Evolutionary conservation across 1,284 basidiomycete species (phyloP), one percentile per base, ranked within the genome.

Genomic region (Sparassis latifolia): DNA sequence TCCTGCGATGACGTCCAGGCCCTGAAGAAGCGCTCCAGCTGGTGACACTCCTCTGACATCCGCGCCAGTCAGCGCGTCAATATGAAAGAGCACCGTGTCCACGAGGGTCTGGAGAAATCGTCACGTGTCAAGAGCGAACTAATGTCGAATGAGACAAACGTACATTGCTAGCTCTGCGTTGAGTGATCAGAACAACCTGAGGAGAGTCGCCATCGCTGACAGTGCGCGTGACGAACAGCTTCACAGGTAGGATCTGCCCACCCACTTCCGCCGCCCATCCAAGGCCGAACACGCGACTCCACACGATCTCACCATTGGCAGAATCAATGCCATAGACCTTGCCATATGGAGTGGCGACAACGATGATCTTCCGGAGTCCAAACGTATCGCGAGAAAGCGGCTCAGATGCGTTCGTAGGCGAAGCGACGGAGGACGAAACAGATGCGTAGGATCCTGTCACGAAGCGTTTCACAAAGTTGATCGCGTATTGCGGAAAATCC

Each of bases 311-410:
- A 1, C 93, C 91, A 47, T 76, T 88, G 27, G 80, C 79, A 3
- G 86, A 87, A 62, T 97, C 92, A 45, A 97, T 69, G 0, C 85
- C 94, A 61, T 86, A 92, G 0, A 95, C 60, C 63, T 92, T 92
- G 20, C 92, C 92, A 33, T 78, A 73, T 2, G 70, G 58, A 1
- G 89, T 92, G 0, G 84, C 87, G 2, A 76, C 77, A 2, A 97
- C 78, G 45, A 95, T 77, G 39, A 97, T 66, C 66, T 97, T 92
- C 44, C 88, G 78, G 67, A 97, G 92, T 0, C 92, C 94, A 63
- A 96, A 97, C 1, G 84, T 70, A 62, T 97, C 92, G 2, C 89
- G 80, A 45, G 74, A 72, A 0, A 86, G 71, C 1, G 68, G 52
- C 20, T 62, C 52, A n/a, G 64, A 61, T 10, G 66, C 66, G 40